Evolutionary conservation across 768 basidiomycete species (phyloP), one percentile per base, ranked within the genome.

Genomic region (Naganishia vishniacii): DNA sequence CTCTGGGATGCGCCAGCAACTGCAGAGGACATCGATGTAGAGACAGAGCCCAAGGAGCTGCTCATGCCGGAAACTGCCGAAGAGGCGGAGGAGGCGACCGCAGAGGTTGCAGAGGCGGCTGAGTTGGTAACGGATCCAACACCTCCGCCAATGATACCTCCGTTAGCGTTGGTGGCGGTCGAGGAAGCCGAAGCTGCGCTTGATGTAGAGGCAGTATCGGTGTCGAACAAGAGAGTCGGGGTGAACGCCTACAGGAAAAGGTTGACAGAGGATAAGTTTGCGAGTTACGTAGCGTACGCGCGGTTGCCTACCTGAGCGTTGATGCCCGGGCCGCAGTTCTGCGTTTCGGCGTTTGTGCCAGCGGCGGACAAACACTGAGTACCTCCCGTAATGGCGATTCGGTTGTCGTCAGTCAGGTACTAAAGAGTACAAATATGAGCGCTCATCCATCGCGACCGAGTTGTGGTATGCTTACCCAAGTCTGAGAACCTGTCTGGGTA

Each of bases 161-260:
- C 59, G 13, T 48, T 46, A 4, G 59, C 28, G 18, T 48, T 25
- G 20, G 48, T 32, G 1, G 66, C 29, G 13, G 63, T 18, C 25
- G 56, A 37, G 28, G 62, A 7, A 12, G 20, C 9, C 46, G 45
- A 37, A 34, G 31, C 46, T 29, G 42, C 51, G 6, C 42, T 20
- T 31, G 18, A 63, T 45, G 59, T 37, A 28, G 61, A 58, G 34
- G 67, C 40, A 12, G 65, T 45, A n/a, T 47, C 23, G 8, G 44
- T 46, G 29, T 70, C 69, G 56, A 70, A 70, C 47, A 70, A 59
- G 56, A 70, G 53, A 25, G 47, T 68, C 20, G 64, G 62, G 29
- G 59, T 64, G 60, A 65, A 70, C 2, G 48, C 45, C 61, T 62
- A 9, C 15, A 25, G n/a, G 20, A 11, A 34, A 3, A 48, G 16